Base-by-base conservation (phyloP, 148 eudicot genomes). In the Cornus controversa region DNA sequence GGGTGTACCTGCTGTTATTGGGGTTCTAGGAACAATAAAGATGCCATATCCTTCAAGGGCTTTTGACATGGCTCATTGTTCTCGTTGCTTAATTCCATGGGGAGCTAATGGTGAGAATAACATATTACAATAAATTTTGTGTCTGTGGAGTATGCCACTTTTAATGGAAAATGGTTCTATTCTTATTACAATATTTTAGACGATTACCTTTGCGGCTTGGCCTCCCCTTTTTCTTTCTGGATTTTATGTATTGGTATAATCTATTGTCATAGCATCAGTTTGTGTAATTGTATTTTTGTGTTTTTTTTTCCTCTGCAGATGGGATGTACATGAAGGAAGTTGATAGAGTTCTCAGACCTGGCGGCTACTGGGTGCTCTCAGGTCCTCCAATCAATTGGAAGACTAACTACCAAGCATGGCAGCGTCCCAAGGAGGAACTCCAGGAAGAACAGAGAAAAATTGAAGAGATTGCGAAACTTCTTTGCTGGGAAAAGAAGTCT, bases 331-430 rank as follows among this genome's bases (percentile, higher is more conserved):
- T 95, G 96, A 95, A 87, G 91, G 99, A 95, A 89, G 97, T 95
- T 70, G 99, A 95, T 73, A 88, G 99, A 74, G 96, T 95, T 65
- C 91, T 95, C 72, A 91, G 99, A 85, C 97, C 97, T 50, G 99
- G 99, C 68, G 99, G 99, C 64, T 95, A 87, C 80, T 95, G 99
- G 99, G 96, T 95, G 76, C 97, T 95, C 77, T 86, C 99, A 24
- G 99, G 99, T 72, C 99, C 99, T 63, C 97, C 99, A n/a, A 93
- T 95, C 78, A 87, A 90, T 83, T 93, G 97, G 97, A 93, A 86
- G 86, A 84, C 72, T 66, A 87, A 88, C 77, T 93, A 75, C 84
- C 82, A 85, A 69, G 83, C 93, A 75, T 95, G 99, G 99, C 90
- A 91, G 79, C 96, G 97, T 10, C 83, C 96, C 5, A 88, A 79